Conservation (phyloP, 805 yeast species). For the Saturnispora diversa region DNA sequence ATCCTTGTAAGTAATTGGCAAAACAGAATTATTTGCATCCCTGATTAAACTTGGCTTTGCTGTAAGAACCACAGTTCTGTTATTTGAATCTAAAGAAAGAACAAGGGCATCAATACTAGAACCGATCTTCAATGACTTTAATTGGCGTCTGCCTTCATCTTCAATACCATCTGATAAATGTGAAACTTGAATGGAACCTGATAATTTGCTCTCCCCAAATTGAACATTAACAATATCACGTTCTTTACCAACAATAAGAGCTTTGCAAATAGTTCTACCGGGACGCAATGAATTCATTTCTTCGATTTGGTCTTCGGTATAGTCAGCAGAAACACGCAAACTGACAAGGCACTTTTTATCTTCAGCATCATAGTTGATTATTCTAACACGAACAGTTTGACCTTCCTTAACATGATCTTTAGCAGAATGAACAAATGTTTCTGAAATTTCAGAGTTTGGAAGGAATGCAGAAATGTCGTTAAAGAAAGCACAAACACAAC, state of each 20-base stretch:
- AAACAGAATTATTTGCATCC: conserved; percentile 43
- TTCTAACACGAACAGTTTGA: conserved; percentile 70
- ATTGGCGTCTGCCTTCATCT: conserved; percentile 59
- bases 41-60: conserved; percentile 59
- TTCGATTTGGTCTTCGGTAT: conserved; percentile 39
- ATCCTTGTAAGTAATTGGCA: conserved; percentile 59
- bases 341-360: conserved; percentile 57
- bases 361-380: conserved; percentile 49
- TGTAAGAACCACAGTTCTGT: conserved; percentile 54
- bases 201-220: conserved; percentile 40
- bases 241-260: conserved; percentile 60
- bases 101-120: conserved; percentile 50
- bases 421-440: conserved; percentile 72
- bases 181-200: conserved; percentile 67
- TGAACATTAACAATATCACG: conserved; percentile 68
- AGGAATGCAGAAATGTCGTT: conserved; percentile 71
- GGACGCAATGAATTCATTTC: conserved; percentile 40
- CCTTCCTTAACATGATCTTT: conserved; percentile 73
- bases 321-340: conserved; percentile 55
- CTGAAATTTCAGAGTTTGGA: conserved; percentile 85
- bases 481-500: conserved; percentile 79
- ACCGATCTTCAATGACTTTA: conserved; percentile 60
- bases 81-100: conserved; percentile 55
- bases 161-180: conserved; percentile 71
- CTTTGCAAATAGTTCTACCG: conserved; percentile 58